Percentiles rank a stretch among this genome's conserved stretches.
Conservation (phyloP, 108 stramenopile genomes). For the Bacterosira constricta region DNA sequence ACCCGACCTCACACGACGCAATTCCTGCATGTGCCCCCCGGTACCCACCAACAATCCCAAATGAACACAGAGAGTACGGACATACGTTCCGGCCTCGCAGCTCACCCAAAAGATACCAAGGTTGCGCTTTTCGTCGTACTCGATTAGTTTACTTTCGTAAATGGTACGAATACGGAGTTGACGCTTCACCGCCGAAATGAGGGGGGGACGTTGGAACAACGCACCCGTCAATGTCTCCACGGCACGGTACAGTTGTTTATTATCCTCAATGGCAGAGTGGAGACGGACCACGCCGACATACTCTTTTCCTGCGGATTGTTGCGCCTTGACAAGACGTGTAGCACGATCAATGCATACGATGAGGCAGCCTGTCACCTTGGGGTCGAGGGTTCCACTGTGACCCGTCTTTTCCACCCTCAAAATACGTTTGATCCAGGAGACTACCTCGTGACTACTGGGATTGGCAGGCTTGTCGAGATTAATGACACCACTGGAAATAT, state of each 20-base stretch:
- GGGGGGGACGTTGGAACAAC: slow-evolving; percentile 98
- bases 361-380: slow-evolving; percentile 99
- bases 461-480: slow-evolving; percentile 99
- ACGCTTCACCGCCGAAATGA: slow-evolving; percentile 99
- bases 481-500: slow-evolving; percentile 97
- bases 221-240: slow-evolving; percentile 98
- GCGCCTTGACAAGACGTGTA: slow-evolving; percentile 98
- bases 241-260: slow-evolving; percentile 85
- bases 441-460: slow-evolving; percentile 98
- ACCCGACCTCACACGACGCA: slow-evolving; percentile 96
- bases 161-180: slow-evolving; percentile 99
- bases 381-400: slow-evolving; percentile 99
- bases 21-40: slow-evolving; percentile 99
- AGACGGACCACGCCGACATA: slow-evolving; percentile 98
- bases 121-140: slow-evolving; percentile 96
- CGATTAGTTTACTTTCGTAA: slow-evolving; percentile 95
- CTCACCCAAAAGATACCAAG: slow-evolving; percentile 95
- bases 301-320: slow-evolving; percentile 99
- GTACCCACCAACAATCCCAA: slow-evolving; percentile 94
- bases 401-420: slow-evolving; percentile 99
- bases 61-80: slow-evolving; percentile 99
- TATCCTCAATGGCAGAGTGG: slow-evolving; percentile 88
- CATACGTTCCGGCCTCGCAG: slow-evolving; percentile 99
- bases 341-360: slow-evolving; percentile 99
- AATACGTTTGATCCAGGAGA: slow-evolving; percentile 99